phyloP scores from a whole-genome alignment of 2,329 filamentous ascomycete species.

The Alternaria arbusti region DNA sequence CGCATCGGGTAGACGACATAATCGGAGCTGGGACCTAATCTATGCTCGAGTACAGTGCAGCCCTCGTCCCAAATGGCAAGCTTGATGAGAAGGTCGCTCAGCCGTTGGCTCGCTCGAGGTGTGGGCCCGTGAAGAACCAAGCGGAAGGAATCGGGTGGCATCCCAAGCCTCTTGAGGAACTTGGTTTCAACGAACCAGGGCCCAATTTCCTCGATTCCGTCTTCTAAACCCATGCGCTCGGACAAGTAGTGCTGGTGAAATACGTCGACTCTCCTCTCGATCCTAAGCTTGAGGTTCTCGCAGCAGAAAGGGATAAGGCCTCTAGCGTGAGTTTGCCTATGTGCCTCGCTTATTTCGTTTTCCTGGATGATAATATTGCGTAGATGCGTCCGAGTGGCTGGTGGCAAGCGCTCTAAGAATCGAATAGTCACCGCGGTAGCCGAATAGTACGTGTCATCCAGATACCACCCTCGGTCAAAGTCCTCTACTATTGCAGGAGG shows the following conservation, averaged over 20 bases:
- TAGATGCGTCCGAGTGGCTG: background rate
- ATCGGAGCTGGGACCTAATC: background rate
- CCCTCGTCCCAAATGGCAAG: conserved; percentile 1
- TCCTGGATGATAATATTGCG: background rate
- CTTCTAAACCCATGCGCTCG: background rate
- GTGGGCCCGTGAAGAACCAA: background rate
- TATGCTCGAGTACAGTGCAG: background rate
- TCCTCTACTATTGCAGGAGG: background rate
- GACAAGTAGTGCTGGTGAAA: background rate
- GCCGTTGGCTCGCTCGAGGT: background rate
- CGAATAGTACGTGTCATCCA: background rate
- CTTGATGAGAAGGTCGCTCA: background rate
- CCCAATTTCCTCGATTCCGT: background rate
- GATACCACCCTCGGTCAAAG: background rate
- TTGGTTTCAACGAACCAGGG: background rate
- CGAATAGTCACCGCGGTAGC: background rate
- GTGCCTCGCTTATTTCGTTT: background rate
- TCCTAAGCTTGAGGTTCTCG: background rate
- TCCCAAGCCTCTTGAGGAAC: background rate
- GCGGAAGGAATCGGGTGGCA: background rate
- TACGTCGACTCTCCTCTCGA: background rate
- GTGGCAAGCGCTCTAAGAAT: background rate
- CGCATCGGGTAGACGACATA: background rate
- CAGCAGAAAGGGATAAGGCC: background rate
- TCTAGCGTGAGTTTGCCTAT: background rate